A percentile compares a stretch with the other conserved stretches of the same genome.
Evolutionary conservation across 2,329 filamentous ascomycete genomes (phyloP).

Genomic region (Trichoderma sp.): DNA sequence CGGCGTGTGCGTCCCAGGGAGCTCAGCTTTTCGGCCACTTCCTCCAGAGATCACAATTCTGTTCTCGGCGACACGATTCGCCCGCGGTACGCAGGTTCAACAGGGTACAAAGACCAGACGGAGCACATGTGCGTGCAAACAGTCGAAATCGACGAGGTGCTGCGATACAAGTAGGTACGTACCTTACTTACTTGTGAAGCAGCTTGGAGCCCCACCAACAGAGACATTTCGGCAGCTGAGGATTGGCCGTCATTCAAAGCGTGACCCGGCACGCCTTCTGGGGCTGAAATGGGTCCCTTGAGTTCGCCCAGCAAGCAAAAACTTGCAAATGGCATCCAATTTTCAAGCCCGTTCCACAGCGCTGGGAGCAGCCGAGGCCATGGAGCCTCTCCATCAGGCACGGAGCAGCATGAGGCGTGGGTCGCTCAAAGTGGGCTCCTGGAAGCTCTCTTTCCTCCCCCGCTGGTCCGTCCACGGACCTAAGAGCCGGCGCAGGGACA

Average conservation of each 20-base stretch:
- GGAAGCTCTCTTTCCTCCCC: slow-evolving; percentile 7
- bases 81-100: background rate
- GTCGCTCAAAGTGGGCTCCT: slow-evolving; percentile 10
- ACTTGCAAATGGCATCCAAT: slow-evolving; percentile 5
- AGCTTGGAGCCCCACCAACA: background rate
- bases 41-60: too few species aligned
- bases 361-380: slow-evolving; percentile 27
- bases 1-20: background rate
- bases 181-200: background rate
- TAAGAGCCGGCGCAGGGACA: background rate
- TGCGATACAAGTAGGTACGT: background rate
- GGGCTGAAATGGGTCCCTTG: slow-evolving; percentile 12
- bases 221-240: slow-evolving; percentile 5
- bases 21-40: background rate
- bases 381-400: background rate
- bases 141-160: background rate
- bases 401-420: slow-evolving; percentile 12
- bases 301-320: background rate
- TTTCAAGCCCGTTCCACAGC: slow-evolving; percentile 12
- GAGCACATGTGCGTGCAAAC: slow-evolving; percentile 8
- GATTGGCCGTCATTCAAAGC: background rate
- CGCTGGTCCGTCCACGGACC: slow-evolving; percentile 8
- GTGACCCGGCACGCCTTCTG: slow-evolving; percentile 15
- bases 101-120: background rate
- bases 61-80: background rate